Percentiles rank a stretch among this genome's conserved stretches.
phyloP scores from a whole-genome alignment of 2,329 filamentous ascomycete species.

The Curvularia spicifera region DNA sequence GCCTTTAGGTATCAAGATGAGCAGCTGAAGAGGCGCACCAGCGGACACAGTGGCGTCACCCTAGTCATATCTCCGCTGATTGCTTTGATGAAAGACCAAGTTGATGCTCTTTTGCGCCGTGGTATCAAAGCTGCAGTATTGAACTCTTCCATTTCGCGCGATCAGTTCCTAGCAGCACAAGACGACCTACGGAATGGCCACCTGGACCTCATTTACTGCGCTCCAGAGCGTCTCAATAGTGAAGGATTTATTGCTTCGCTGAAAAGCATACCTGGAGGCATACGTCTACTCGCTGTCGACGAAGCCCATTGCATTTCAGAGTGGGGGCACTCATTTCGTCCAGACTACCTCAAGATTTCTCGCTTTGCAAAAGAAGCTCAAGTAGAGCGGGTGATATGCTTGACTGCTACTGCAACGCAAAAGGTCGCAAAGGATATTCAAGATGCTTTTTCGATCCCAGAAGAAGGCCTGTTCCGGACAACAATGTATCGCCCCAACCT shows the following conservation, averaged over 20 bases:
- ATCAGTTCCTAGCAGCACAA: slow-evolving; percentile 67
- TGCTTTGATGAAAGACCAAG: slow-evolving; percentile 96
- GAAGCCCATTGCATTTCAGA: slow-evolving; percentile 96
- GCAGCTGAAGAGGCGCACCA: slow-evolving; percentile 44
- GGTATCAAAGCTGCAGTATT: slow-evolving; percentile 81
- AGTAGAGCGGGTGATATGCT: slow-evolving; percentile 74
- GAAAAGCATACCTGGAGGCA: slow-evolving; percentile 67
- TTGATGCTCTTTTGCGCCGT: slow-evolving; percentile 72
- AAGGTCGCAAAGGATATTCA: slow-evolving; percentile 73
- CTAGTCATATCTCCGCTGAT: slow-evolving; percentile 90
- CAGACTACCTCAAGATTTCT: slow-evolving; percentile 81
- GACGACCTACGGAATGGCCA: slow-evolving; percentile 67
- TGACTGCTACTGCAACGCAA: slow-evolving; percentile 91
- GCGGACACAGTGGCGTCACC: slow-evolving; percentile 78
- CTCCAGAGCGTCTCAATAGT: slow-evolving; percentile 93
- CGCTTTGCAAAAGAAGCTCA: slow-evolving; percentile 80
- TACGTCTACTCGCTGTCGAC: slow-evolving; percentile 89
- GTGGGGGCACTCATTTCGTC: slow-evolving; percentile 97
- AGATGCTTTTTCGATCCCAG: slow-evolving; percentile 90
- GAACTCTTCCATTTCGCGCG: slow-evolving; percentile 65
- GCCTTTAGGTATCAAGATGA: slow-evolving; percentile 52
- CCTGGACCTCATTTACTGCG: slow-evolving; percentile 88
- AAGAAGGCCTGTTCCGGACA: slow-evolving; percentile 62
- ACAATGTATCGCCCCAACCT: slow-evolving; percentile 66
- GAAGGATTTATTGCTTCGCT: slow-evolving; percentile 69